Base-by-base conservation (phyloP, 2,329 filamentous ascomycete genomes). In the Phyllosticta citriasiana region DNA sequence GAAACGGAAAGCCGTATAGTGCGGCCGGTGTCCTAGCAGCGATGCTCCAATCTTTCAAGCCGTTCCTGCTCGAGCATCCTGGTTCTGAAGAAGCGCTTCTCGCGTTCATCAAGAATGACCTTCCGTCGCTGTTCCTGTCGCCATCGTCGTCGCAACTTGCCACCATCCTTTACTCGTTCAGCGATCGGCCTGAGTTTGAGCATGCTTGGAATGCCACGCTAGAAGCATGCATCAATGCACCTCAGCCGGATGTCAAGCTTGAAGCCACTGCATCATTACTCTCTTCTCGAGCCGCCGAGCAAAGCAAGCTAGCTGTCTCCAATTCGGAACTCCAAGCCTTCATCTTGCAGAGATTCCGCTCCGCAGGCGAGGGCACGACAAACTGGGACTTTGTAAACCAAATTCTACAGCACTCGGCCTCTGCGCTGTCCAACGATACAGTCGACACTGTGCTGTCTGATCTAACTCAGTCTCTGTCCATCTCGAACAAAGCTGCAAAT, bases 111-210 rank as follows among this genome's bases (percentile, higher is more conserved):
- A 72, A 78, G 22, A 75, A 83, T 1, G 77, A 86, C 63, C 76
- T 88, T 14, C 76, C 82, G 0, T 74, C 77, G 1, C 75, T 94
- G 16, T 74, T 92, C 2, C 73, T 81, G 1, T 91, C 89, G 0
- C 83, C 88, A 0, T 92, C 90, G 1, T 83, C 84, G 0, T 73
- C 81, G 1, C 81, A 86, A 57, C 72, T 96, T 0, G 76, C 91
- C 7, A 82, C 85, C 0, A 83, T 85, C 10, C 76, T 96, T 0
- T 81, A 85, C 55, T 72, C 81, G 0, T 76, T 74, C 26, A 67
- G 69, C 4, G 65, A 69, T 1, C 66, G 71, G 12, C n/a, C 64
- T 6, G 62, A 57, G 40, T 76, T 72, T 62, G 67, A 69, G 57
- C 61, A 63, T 50, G 65, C 65, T 10, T 77, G 70, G 72, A 69